These are phyloP conservation scores for Aspergillus amoenus DNA, from an alignment of 2,329 filamentous ascomycete genomes.

Conservation along the genomic window DNA sequence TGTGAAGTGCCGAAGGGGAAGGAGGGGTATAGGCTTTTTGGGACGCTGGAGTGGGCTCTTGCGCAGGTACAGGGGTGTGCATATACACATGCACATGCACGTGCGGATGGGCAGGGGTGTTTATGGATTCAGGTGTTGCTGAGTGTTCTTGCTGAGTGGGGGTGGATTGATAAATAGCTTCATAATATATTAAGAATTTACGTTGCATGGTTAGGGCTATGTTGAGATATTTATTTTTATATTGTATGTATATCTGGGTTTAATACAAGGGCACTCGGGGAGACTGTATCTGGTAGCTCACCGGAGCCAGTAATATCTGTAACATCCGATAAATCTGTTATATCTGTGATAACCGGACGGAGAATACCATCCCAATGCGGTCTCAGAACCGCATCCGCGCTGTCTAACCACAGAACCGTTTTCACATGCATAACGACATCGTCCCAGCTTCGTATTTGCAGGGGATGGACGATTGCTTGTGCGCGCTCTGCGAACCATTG, in stretches of 20 bases:
- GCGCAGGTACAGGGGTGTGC: no score
- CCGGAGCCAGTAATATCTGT: not conserved
- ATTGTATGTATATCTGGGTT: not conserved
- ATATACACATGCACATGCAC: no score
- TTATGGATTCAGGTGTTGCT: not conserved
- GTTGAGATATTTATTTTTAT: not conserved
- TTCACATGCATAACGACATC: slow-evolving; percentile 17
- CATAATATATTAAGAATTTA: not conserved
- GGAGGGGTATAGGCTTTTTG: not conserved
- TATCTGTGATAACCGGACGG: not conserved
- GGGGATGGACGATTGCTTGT: not conserved
- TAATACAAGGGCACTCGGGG: not conserved
- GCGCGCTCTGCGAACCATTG: slow-evolving; percentile 20
- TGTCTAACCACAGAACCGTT: slow-evolving; percentile 24
- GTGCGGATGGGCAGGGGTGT: not conserved
- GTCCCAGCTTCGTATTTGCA: slow-evolving; percentile 13
- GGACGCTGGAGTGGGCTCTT: not conserved
- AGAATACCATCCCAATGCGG: slow-evolving; percentile 21
- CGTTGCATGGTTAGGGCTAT: no score
- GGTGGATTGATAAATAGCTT: not conserved
- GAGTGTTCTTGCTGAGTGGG: not conserved
- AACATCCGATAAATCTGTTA: no score
- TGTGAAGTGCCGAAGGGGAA: not conserved
- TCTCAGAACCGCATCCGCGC: slow-evolving; percentile 16
- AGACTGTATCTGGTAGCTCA: not conserved